These are phyloP conservation scores for Pseudonitzschia delicatissima DNA, from an alignment of 108 stramenopile species.

Conservation along the genomic window DNA sequence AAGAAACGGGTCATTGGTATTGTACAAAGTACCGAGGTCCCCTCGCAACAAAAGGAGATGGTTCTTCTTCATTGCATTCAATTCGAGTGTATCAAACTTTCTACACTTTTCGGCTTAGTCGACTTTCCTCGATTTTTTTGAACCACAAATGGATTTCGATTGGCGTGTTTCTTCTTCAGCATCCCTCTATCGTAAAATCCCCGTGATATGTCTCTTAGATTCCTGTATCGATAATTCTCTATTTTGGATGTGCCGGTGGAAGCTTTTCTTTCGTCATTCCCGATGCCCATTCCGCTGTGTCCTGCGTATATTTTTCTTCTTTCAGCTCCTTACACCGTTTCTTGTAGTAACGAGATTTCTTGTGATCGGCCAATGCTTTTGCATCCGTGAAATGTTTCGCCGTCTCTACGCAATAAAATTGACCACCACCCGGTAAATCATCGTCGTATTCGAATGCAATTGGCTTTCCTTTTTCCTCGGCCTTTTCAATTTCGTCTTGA, in stretches of 20 bases:
- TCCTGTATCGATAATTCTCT: not conserved
- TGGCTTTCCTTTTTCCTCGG: conserved; percentile 57
- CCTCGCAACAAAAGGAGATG: too few species aligned
- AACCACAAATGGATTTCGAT: too few species aligned
- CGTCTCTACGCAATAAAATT: conserved; percentile 96
- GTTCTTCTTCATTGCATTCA: too few species aligned
- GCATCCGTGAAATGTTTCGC: conserved; percentile 92
- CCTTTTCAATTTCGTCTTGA: conserved; percentile 92
- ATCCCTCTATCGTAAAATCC: not conserved
- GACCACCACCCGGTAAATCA: conserved; percentile 96
- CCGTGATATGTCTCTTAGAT: not conserved
- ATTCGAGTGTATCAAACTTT: too few species aligned
- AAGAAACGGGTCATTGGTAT: too few species aligned
- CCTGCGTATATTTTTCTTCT: conserved; percentile 87
- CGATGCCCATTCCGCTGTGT: conserved; percentile 66
- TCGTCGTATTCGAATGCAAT: conserved; percentile 88
- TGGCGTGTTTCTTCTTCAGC: not conserved
- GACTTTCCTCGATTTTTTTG: too few species aligned
- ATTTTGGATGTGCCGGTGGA: conserved; percentile 80
- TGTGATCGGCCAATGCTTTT: conserved; percentile 88
- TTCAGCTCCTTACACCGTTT: conserved; percentile 84
- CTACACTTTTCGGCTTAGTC: too few species aligned
- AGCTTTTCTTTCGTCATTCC: conserved; percentile 88
- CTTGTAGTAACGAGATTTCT: conserved; percentile 90
- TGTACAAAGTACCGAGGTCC: too few species aligned